phyloP scores from a whole-genome alignment of 176 grass and related monocot genomes.

The Stipa capillata region DNA sequence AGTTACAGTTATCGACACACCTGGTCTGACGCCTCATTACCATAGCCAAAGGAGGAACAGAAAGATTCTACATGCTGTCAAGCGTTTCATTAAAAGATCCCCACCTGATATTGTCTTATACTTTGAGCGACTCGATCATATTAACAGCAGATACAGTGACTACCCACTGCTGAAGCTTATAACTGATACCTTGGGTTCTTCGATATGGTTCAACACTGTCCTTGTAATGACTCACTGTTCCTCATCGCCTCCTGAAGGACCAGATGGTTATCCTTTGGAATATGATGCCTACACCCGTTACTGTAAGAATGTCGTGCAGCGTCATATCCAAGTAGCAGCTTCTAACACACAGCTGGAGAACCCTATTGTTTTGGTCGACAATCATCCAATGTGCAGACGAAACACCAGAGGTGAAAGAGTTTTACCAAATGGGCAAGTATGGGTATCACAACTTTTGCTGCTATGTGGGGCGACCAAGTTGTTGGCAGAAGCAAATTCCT shows the following conservation, averaged over 20 bases:
- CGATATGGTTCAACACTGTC: conserved; percentile 89
- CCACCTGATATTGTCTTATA: conserved; percentile 80
- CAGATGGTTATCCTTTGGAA: conserved; percentile 76
- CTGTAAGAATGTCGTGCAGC: conserved; percentile 52
- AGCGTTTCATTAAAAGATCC: conserved; percentile 59
- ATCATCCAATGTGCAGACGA: conserved; percentile 57
- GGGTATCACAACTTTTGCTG: conserved; percentile 64
- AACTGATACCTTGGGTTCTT: conserved; percentile 77
- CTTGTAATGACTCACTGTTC: conserved; percentile 84
- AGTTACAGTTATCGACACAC: conserved; percentile 85
- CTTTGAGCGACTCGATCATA: conserved; percentile 68
- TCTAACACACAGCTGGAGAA: conserved; percentile 66
- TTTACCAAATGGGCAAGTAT: conserved; percentile 57
- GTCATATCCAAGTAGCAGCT: conserved; percentile 50
- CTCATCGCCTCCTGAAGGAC: conserved; percentile 65
- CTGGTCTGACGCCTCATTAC: conserved; percentile 55
- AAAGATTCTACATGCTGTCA: conserved; percentile 63
- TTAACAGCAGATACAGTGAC: conserved; percentile 51
- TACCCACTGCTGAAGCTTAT: conserved; percentile 77
- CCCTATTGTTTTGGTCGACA: conserved; percentile 68
- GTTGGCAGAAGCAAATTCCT: conserved; percentile 66
- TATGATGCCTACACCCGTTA: conserved; percentile 62
- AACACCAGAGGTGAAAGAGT: conserved; percentile 75
- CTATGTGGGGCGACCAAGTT: conserved; percentile 80
- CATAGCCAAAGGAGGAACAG: conserved; percentile 49